Percentiles rank a stretch among this genome's conserved stretches.
phyloP scores from a whole-genome alignment of 352 stramenopile genomes.

The Phytophthora vignae region DNA sequence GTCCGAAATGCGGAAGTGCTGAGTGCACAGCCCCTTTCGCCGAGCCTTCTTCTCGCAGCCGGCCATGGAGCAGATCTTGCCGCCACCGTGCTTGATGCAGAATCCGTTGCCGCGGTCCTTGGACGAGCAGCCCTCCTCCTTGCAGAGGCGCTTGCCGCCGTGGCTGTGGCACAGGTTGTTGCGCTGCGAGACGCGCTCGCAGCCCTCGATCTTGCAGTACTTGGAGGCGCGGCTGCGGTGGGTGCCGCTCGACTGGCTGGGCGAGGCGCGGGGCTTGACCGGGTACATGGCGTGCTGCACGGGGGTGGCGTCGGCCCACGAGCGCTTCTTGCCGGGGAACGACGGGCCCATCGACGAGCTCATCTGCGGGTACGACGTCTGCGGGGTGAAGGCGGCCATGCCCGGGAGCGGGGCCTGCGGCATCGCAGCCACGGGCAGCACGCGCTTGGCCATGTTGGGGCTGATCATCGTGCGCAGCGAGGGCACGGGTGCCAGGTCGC shows the following conservation, averaged over 20 bases:
- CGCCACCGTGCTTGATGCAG: conserved; percentile 86
- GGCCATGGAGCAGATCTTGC: conserved; percentile 80
- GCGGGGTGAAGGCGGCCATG: conserved; percentile 22
- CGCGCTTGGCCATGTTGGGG: conserved; percentile 46
- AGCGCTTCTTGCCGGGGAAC: conserved; percentile 42
- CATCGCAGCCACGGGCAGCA: conserved; percentile 17
- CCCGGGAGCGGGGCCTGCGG: conserved; percentile 15
- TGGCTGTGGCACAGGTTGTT: conserved; percentile 89
- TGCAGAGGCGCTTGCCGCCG: conserved; percentile 84
- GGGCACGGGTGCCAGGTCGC: conserved; percentile 43
- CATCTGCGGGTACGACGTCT: conserved; percentile 26
- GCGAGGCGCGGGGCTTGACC: conserved; percentile 24
- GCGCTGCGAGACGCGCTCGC: conserved; percentile 81
- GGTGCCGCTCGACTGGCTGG: conserved; percentile 18
- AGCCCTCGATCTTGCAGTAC: conserved; percentile 87
- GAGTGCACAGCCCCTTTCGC: conserved; percentile 82
- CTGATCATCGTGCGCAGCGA: conserved; percentile 68
- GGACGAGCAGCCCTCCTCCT: conserved; percentile 75
- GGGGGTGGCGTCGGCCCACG: conserved; percentile 36
- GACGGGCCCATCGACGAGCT: conserved; percentile 30
- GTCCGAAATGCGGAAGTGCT: conserved; percentile 76
- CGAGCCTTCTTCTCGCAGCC: conserved; percentile 86
- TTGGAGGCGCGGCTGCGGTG: conserved; percentile 84
- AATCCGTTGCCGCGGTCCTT: conserved; percentile 88
- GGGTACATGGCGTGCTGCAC: conserved; percentile 26